These are phyloP conservation scores for Daedaleopsis sinensis DNA, from an alignment of 768 basidiomycete species.

Conservation along the genomic window DNA sequence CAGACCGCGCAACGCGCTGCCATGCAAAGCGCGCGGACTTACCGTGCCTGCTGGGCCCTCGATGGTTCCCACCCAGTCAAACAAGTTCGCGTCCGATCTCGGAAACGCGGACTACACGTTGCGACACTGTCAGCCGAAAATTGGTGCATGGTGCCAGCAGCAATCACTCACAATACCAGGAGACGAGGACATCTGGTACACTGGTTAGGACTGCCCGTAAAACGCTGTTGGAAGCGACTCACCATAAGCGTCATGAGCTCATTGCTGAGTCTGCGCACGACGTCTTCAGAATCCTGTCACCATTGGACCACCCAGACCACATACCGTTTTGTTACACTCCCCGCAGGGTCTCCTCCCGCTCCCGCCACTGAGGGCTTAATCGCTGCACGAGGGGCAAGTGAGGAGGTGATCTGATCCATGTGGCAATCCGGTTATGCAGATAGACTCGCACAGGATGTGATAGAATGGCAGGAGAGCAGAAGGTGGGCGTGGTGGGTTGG, in stretches of 20 bases:
- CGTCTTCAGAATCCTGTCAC: slow-evolving; percentile 8
- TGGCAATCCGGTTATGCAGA: slow-evolving; percentile 1
- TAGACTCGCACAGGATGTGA: not conserved
- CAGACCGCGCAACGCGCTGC: slow-evolving; percentile 5
- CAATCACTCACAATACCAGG: slow-evolving; percentile 74
- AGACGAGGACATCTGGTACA: slow-evolving; percentile 78
- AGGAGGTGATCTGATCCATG: slow-evolving; percentile 76
- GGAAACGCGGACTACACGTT: slow-evolving; percentile 80
- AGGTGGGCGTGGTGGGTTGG: slow-evolving; percentile 7
- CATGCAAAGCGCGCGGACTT: slow-evolving; percentile 28
- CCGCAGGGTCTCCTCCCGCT: slow-evolving; percentile 57
- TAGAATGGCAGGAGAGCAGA: not conserved
- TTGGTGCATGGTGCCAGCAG: too few species aligned
- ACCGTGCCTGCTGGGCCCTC: slow-evolving; percentile 81
- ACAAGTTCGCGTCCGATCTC: slow-evolving; percentile 82
- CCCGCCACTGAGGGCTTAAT: slow-evolving; percentile 60
- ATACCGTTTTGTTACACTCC: slow-evolving; percentile 86
- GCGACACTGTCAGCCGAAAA: not conserved
- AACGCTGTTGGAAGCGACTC: slow-evolving; percentile 26
- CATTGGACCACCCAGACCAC: slow-evolving; percentile 16
- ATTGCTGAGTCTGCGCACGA: slow-evolving; percentile 61
- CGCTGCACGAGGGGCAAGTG: slow-evolving; percentile 60
- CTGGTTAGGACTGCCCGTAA: not conserved
- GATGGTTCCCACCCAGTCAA: slow-evolving; percentile 90
- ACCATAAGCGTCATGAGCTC: slow-evolving; percentile 93